Percentiles rank a stretch among this genome's conserved stretches.
Evolutionary conservation across 805 yeast species (phyloP).

Genomic region (Zygosaccharomyces kombuchaensis): DNA sequence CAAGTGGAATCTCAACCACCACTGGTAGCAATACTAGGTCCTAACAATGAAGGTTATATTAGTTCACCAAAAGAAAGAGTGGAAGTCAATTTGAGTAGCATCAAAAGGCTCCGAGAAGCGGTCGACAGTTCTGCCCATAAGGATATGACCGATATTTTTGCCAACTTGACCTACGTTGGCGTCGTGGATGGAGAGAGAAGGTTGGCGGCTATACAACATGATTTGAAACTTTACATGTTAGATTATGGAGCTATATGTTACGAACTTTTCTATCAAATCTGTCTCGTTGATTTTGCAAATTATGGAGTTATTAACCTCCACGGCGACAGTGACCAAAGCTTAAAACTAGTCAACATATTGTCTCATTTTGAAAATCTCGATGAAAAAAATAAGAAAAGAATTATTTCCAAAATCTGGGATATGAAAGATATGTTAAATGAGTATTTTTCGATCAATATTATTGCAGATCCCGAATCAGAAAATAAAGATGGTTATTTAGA

Average conservation of each 20-base stretch:
- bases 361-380: slow-evolving; percentile 18
- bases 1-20: background rate
- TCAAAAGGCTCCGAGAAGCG: slow-evolving; percentile 50
- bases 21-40: background rate
- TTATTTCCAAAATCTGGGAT: slow-evolving; percentile 31
- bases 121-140: slow-evolving; percentile 45
- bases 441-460: slow-evolving; percentile 59
- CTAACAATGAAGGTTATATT: slow-evolving; percentile 10
- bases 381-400: slow-evolving; percentile 23
- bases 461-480: slow-evolving; percentile 22
- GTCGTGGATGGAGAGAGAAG: slow-evolving; percentile 68
- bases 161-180: slow-evolving; percentile 73
- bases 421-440: slow-evolving; percentile 80
- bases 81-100: slow-evolving; percentile 52
- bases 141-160: slow-evolving; percentile 62
- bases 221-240: slow-evolving; percentile 67
- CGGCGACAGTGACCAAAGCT: slow-evolving; percentile 10
- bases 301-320: slow-evolving; percentile 58
- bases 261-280: slow-evolving; percentile 78
- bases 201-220: slow-evolving; percentile 79
- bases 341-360: slow-evolving; percentile 20
- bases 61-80: slow-evolving; percentile 31
- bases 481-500: slow-evolving; percentile 21
- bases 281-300: slow-evolving; percentile 72
- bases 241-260: slow-evolving; percentile 69